phyloP scores from a whole-genome alignment of 208 protist species.

The Wallacemonas sp. region DNA sequence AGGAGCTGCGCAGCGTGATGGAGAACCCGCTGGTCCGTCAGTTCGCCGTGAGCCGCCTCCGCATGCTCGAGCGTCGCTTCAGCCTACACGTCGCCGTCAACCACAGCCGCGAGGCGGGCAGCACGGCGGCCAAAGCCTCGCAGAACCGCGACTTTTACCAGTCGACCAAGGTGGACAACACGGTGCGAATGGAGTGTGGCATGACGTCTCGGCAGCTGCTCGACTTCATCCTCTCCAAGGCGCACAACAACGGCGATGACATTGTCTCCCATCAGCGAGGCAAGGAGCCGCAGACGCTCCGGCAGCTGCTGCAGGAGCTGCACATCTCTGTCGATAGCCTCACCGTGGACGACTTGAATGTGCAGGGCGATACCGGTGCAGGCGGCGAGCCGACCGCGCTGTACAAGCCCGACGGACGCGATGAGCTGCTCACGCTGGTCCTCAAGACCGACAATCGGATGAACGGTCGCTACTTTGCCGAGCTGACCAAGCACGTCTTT shows the following conservation, averaged over 20 bases:
- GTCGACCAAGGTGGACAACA: conserved; percentile 97
- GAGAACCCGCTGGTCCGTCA: conserved; percentile 78
- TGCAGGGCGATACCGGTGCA: conserved; percentile 90
- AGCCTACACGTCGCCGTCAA: conserved; percentile 93
- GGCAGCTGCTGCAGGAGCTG: conserved; percentile 77
- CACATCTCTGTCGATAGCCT: conserved; percentile 83
- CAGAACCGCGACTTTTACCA: conserved; percentile 95
- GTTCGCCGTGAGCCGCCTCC: conserved; percentile 84
- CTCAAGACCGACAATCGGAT: conserved; percentile 99
- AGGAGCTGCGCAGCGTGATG: conserved; percentile 63
- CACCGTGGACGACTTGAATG: conserved; percentile 96
- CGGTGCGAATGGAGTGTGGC: conserved; percentile 93
- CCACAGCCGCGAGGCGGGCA: conserved; percentile 78
- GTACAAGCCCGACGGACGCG: conserved; percentile 34
- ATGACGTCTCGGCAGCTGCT: conserved; percentile 96
- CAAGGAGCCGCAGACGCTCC: conserved; percentile 83
- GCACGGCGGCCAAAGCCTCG: conserved; percentile 71
- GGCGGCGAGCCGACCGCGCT: conserved; percentile 7
- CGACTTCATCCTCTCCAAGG: conserved; percentile 95
- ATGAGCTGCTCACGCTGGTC: conserved; percentile 95
- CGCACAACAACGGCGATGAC: conserved; percentile 92
- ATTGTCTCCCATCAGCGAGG: conserved; percentile 88
- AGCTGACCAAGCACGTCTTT: conserved; percentile 96
- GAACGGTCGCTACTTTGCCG: conserved; percentile 97
- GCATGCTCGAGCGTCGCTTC: conserved; percentile 92